Evolutionary conservation across 768 basidiomycete genomes (phyloP), one percentile per base, ranked within the genome.

Genomic region (Phanerochaete sordida): DNA sequence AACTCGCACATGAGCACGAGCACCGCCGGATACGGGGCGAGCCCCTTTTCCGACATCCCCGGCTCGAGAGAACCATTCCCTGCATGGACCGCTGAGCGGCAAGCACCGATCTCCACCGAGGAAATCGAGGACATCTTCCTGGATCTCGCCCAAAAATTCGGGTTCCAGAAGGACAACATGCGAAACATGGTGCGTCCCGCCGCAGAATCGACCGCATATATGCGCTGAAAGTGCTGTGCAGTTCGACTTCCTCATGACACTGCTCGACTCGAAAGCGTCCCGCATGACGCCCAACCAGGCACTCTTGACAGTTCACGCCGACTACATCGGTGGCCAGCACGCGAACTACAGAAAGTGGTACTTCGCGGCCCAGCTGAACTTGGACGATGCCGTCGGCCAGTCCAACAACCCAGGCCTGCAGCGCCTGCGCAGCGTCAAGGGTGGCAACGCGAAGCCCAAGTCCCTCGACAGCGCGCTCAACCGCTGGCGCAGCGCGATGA

Each of bases 291-390:
- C 97, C 12, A 91, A 91, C 71, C 95, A 98, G 69, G 97, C 97
- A 2, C 84, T 99, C 48, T 82, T 97, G 63, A 98, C 97, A 37
- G 82, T 99, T 24, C 97, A 99, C 72, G 96, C 96, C 56, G 96
- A 99, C 75, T 99, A 98, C 75, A 98, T 99, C 62, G 97, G 97
- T 58, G 97, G 97, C 48, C 92, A 94, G 70, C 91, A 98, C 70
- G 97, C 97, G 66, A 98, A 98, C 79, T 98, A 98, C 74, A 91
- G 97, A 73, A 98, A 98, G 75, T 98, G 97, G 97, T 99, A 99
- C 73, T 99, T 98, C 73, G 97, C 97, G 37, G 95, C 96, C 13
- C 97, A 99, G 72, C 90, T 99, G 73, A 96, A 98, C 73, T 89
- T 99, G 59, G 97, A 99, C 77, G 97, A 99, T 69, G 96, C 96